phyloP scores from a whole-genome alignment of 176 grass and related monocot species.

The Secale cereale region DNA sequence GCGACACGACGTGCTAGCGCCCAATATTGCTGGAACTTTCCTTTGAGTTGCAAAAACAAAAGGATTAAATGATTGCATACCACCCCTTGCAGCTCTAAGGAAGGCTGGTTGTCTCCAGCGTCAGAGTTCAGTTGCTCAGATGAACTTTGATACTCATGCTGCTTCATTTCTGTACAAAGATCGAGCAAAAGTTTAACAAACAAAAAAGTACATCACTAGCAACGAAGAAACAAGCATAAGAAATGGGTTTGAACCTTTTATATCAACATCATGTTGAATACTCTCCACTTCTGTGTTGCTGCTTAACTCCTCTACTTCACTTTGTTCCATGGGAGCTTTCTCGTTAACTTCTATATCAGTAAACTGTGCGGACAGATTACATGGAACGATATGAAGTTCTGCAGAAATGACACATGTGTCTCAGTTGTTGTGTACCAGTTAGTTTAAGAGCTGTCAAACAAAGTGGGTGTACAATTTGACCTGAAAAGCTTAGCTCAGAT shows the following conservation, averaged over 20 bases:
- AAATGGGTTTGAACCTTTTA: conserved; percentile 21
- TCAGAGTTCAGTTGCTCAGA: not conserved
- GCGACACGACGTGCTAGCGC: too few species aligned
- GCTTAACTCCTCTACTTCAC: conserved; percentile 20
- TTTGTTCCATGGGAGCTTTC: conserved; percentile 16
- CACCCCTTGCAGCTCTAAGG: conserved; percentile 16
- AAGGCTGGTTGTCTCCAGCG: not conserved
- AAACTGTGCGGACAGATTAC: conserved; percentile 10
- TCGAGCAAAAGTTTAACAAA: conserved; percentile 2
- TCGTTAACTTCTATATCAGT: not conserved
- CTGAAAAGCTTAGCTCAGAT: conserved; percentile 29
- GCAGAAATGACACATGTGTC: not conserved
- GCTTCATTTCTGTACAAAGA: conserved; percentile 32
- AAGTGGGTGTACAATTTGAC: conserved; percentile 1
- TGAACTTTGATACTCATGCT: conserved; percentile 13
- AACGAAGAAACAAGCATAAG: not conserved
- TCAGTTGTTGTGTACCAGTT: not conserved
- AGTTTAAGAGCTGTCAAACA: not conserved
- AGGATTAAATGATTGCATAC: conserved; percentile 9
- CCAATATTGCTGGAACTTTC: too few species aligned
- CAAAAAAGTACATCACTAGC: not conserved
- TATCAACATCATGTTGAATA: not conserved
- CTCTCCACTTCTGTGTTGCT: not conserved
- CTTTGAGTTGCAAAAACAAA: not conserved
- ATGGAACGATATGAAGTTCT: conserved; percentile 5